Evolutionary conservation across 2,329 filamentous ascomycete species (phyloP), one percentile per base, ranked within the genome.

Genomic region (Paraphaeosphaeria sporulosa): DNA sequence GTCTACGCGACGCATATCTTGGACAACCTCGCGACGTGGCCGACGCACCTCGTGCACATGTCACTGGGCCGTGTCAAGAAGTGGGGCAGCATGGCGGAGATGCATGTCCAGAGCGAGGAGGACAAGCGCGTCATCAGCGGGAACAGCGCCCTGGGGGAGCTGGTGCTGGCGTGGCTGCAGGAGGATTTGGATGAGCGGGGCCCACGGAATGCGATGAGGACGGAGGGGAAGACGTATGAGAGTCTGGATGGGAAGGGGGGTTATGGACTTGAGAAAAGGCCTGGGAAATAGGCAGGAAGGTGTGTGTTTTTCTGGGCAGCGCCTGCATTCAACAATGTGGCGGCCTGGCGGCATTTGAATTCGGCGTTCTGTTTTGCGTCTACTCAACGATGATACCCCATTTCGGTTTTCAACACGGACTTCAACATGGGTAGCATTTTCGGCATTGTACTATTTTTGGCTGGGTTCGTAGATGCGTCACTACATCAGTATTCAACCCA

Each of bases 1-100:
- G 93, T 99, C 32, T 99, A 99, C 76, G 95, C 95, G 8, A 99
- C 95, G 15, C 95, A 99, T 79, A 97, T 99, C 65, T 81, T 99
- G 68, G 95, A 99, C 76, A 97, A 98, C 76, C 82, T 99, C 53
- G 93, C 93, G 0, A 89, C 90, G 21, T 99, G 95, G 95, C 95
- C 95, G 7, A 96, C 92, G 0, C 94, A 99, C 79, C 83, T 99
- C 40, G 94, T 96, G 52, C 94, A 98, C 77, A 97, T 99, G 94
- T 90, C 93, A 74, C 78, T 97, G 49, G 95, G 95, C 30, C 87
- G 85, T 63, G 90, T 97, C 64, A 94, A 92, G 83, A 91, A 96
- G 78, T 96, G 90, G 89, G 94, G 93, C 1, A 81, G 82, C 38
- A 87, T 94, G 47, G 88, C 89, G 57, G 83, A 92, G 53, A 81